These are phyloP conservation scores for Stemphylium beticola DNA, from an alignment of 2,329 filamentous ascomycete species.

Conservation along the genomic window DNA sequence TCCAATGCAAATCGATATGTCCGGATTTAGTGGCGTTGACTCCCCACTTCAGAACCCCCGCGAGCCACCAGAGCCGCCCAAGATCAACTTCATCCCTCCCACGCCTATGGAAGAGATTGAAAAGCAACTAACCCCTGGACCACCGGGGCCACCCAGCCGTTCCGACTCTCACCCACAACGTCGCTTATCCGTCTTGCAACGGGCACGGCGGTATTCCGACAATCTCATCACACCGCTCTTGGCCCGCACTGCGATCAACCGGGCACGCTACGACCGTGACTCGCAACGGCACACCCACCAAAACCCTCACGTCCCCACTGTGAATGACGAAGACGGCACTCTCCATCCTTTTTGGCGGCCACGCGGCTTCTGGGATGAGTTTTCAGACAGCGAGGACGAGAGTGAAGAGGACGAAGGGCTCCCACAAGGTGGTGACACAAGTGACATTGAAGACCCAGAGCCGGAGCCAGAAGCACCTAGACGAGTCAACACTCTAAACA, in stretches of 20 bases:
- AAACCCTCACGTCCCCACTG: slow-evolving; percentile 35
- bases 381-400: slow-evolving; percentile 49
- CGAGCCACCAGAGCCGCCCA: slow-evolving; percentile 62
- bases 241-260: slow-evolving; percentile 34
- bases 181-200: slow-evolving; percentile 51
- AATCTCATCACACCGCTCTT: slow-evolving; percentile 53
- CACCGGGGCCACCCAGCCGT: slow-evolving; percentile 37
- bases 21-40: slow-evolving; percentile 50
- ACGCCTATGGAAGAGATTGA: slow-evolving; percentile 58
- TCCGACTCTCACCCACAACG: slow-evolving; percentile 47
- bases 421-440: slow-evolving; percentile 56
- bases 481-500: slow-evolving; percentile 30
- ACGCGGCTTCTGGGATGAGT: slow-evolving; percentile 68
- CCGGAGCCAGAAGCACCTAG: slow-evolving; percentile 26
- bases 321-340: slow-evolving; percentile 52
- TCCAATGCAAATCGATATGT: slow-evolving; percentile 38
- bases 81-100: slow-evolving; percentile 61
- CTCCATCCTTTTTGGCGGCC: slow-evolving; percentile 69
- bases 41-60: slow-evolving; percentile 66
- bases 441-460: slow-evolving; percentile 42
- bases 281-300: slow-evolving; percentile 25
- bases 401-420: slow-evolving; percentile 46
- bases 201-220: slow-evolving; percentile 55
- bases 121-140: slow-evolving; percentile 44
- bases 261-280: slow-evolving; percentile 30